Evolutionary conservation across 2,329 filamentous ascomycete species (phyloP), one percentile per base, ranked within the genome.

Genomic region (Xylariaceae sp.): DNA sequence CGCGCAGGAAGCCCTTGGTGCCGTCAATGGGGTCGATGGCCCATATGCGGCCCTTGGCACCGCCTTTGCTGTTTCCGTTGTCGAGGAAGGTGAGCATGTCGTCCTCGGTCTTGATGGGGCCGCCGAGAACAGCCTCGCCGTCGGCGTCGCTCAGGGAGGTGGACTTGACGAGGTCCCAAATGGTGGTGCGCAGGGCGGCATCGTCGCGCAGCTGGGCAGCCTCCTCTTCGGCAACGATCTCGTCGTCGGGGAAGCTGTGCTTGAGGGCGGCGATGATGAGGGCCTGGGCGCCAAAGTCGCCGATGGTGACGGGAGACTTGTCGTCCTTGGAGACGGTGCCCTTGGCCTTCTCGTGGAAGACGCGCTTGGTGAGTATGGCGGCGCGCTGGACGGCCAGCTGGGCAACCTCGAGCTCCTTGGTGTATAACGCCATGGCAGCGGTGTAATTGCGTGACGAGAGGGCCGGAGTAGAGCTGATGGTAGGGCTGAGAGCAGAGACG

Each of bases 11-110:
- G 30, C 94, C 95, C 74, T 96, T 96, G 47, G 94, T 99, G 58
- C 94, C 94, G 70, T 99, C 94, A 55, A 99, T 96, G 52, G 94
- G 94, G 70, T 99, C 94, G 49, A 99, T 84, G 38, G 92, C 89
- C 94, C 94, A 99, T 69, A 97, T 89, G 58, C 94, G 80, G 55
- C 90, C 90, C 57, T 75, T 78, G 53, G 73, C 69, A 27, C 90
- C 90, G 52, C 90, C 90, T 49, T 80, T 71, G 70, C 85, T 89
- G 66, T 80, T 81, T 39, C 86, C 86, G 53, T 71, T 69, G 71
- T 89, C 86, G 58, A 89, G 83, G 36, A 85, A 71, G 57, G 81
- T 75, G 53, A 87, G 68, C 83, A 88, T 84, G 36, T 76, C 74
- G 50, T 89, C 83, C 51, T 82, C 80, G 59, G 75, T 81, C 64